Percentiles rank a stretch among this genome's conserved stretches.
Conservation (phyloP, 495 filamentous ascomycete genomes). For the Thozetella sp. region DNA sequence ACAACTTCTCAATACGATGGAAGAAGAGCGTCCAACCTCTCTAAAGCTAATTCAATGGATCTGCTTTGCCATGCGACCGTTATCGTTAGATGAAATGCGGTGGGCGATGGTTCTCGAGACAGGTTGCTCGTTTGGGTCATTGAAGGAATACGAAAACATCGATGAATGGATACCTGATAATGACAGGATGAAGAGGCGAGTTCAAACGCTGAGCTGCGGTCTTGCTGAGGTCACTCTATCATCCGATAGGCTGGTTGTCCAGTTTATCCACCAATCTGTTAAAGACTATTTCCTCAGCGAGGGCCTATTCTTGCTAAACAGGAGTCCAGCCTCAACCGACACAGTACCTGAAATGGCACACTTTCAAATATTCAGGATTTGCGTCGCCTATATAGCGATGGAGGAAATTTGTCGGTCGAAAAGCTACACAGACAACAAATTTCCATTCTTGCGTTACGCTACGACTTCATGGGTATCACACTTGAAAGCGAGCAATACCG, state of each 20-base stretch:
- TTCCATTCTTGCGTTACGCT: conserved; percentile 14
- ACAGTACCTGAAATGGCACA: conserved; percentile 15
- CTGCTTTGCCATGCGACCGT: conserved; percentile 23
- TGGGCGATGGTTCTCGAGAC: conserved; percentile 28
- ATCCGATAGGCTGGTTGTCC: conserved; percentile 21
- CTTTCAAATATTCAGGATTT: conserved; percentile 16
- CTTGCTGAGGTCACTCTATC: conserved; percentile 31
- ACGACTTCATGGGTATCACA: conserved; percentile 11
- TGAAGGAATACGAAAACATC: conserved; percentile 13
- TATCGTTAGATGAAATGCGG: conserved; percentile 26
- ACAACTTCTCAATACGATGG: conserved; percentile 21
- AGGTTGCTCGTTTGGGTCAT: conserved; percentile 14
- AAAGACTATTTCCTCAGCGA: conserved; percentile 34
- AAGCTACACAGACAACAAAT: conserved; percentile 2
- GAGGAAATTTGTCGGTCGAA: conserved; percentile 9
- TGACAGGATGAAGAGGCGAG: conserved; percentile 21
- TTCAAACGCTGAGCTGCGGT: conserved; percentile 31
- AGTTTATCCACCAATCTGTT: conserved; percentile 43
- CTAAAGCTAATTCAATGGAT: conserved; percentile 33
- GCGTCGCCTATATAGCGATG: conserved; percentile 20
- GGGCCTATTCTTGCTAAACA: conserved; percentile 14
- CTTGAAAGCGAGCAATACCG: conserved; percentile 5
- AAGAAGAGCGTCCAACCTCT: conserved; percentile 8
- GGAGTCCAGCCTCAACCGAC: conserved; percentile 1
- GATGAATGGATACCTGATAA: conserved; percentile 10